Percentiles rank a stretch among this genome's conserved stretches.
Evolutionary conservation across 495 filamentous ascomycete genomes (phyloP).

Genomic region (Penicillium bovifimosum): DNA sequence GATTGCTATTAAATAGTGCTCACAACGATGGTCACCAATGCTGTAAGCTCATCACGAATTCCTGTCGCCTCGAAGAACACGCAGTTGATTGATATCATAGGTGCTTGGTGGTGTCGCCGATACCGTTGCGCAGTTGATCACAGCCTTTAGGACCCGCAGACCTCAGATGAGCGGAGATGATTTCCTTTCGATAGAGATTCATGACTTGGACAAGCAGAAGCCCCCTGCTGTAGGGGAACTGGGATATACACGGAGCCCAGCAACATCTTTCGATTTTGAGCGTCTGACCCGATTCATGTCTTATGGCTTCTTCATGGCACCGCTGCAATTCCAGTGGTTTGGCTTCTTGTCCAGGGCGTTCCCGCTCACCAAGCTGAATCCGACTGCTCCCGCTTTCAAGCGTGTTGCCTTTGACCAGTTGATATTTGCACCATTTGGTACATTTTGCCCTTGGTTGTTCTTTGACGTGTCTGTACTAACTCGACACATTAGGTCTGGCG

Average conservation of each 20-base stretch:
- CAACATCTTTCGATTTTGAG: slow-evolving; percentile 92
- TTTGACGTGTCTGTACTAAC: slow-evolving; percentile 10
- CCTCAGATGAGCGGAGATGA: slow-evolving; percentile 53
- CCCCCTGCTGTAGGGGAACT: slow-evolving; percentile 60
- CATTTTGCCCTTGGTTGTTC: slow-evolving; percentile 9
- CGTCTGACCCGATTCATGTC: slow-evolving; percentile 89
- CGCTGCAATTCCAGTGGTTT: slow-evolving; percentile 97
- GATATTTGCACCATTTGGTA: slow-evolving; percentile 89
- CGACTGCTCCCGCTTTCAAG: slow-evolving; percentile 75
- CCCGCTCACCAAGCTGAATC: slow-evolving; percentile 72
- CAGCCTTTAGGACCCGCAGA: slow-evolving; percentile 63
- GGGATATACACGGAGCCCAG: slow-evolving; percentile 58
- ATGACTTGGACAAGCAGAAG: slow-evolving; percentile 81
- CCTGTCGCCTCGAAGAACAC: neutral
- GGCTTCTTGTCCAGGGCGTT: slow-evolving; percentile 76
- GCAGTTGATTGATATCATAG: slow-evolving; percentile 33
- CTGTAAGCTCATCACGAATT: slow-evolving; percentile 50
- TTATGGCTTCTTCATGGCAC: slow-evolving; percentile 94
- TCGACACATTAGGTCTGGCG: slow-evolving; percentile 56
- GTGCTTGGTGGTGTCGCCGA: slow-evolving; percentile 87
- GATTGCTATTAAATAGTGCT: slow-evolving; percentile 53
- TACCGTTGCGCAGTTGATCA: slow-evolving; percentile 91
- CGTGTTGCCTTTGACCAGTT: slow-evolving; percentile 89
- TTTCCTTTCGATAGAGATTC: slow-evolving; percentile 80
- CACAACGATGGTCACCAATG: slow-evolving; percentile 98